Percentiles rank a stretch among this genome's conserved stretches.
These are phyloP conservation scores for Tetrahymena thermophila DNA, from an alignment of 73 alveolate species.

Conservation along the genomic window DNA sequence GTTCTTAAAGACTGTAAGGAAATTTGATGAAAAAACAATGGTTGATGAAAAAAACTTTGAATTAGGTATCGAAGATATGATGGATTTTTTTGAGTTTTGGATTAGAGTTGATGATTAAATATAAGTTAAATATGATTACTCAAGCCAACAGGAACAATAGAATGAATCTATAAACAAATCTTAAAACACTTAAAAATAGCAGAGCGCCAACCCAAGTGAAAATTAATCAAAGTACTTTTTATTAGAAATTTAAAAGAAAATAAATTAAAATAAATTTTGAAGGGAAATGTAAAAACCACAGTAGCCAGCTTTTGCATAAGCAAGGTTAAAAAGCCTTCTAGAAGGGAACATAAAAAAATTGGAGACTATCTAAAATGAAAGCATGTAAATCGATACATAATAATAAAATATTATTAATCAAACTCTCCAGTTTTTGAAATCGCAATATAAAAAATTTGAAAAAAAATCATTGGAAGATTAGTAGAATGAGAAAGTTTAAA, in stretches of 20 bases:
- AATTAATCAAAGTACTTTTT: neutral
- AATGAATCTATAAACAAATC: neutral
- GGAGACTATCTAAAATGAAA: neutral
- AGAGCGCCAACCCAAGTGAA: neutral
- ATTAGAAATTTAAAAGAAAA: neutral
- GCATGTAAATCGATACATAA: neutral
- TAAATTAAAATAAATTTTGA: too few relatives aligned
- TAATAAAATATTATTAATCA: neutral
- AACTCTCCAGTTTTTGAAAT: neutral
- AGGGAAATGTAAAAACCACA: neutral
- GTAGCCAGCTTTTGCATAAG: neutral
- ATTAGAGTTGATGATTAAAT: neutral
- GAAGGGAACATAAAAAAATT: neutral
- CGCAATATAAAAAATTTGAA: neutral
- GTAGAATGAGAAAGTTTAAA: neutral
- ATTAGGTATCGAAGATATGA: neutral
- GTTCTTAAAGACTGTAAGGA: neutral
- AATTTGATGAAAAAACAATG: neutral
- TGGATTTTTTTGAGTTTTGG: neutral
- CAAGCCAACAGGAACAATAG: neutral
- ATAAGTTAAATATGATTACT: neutral
- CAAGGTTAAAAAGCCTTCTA: neutral
- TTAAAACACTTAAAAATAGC: neutral
- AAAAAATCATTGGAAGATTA: neutral
- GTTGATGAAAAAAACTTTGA: neutral